A percentile compares a stretch with the other conserved stretches of the same genome.
These are phyloP conservation scores for Stagonosporopsis vannaccii DNA, from an alignment of 2,329 filamentous ascomycete species.

Conservation along the genomic window DNA sequence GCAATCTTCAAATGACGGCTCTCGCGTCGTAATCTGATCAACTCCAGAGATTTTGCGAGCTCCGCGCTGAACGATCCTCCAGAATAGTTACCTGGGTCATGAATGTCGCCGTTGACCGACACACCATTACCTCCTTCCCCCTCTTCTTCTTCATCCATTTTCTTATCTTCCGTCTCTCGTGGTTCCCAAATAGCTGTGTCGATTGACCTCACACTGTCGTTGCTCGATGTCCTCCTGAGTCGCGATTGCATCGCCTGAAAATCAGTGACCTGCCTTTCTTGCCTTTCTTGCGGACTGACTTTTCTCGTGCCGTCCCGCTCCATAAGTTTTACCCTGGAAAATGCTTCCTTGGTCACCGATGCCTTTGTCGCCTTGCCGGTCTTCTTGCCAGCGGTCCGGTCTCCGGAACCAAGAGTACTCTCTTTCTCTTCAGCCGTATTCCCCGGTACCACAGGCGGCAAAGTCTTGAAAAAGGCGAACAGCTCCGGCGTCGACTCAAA, in stretches of 20 bases:
- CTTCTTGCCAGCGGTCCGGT: not conserved
- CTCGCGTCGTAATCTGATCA: not conserved
- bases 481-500: slow-evolving; percentile 1
- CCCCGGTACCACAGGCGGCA: not conserved
- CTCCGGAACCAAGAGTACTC: not conserved
- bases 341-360: not conserved
- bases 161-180: not conserved
- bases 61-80: not conserved
- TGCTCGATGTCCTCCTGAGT: slow-evolving; percentile 9
- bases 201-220: slow-evolving; percentile 20
- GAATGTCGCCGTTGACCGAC: not conserved
- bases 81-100: not conserved
- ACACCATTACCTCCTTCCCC: too few species aligned
- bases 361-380: not conserved
- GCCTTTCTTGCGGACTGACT: slow-evolving; percentile 1
- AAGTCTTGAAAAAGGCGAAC: not conserved
- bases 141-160: not conserved
- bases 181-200: slow-evolving; percentile 19
- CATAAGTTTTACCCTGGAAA: not conserved
- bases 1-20: not conserved
- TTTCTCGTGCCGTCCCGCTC: slow-evolving; percentile 6
- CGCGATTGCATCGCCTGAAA: not conserved
- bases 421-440: not conserved
- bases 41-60: not conserved
- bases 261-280: slow-evolving; percentile 1